Conservation (phyloP, 805 yeast species). For the Cyberlindnera misumaiensis region DNA sequence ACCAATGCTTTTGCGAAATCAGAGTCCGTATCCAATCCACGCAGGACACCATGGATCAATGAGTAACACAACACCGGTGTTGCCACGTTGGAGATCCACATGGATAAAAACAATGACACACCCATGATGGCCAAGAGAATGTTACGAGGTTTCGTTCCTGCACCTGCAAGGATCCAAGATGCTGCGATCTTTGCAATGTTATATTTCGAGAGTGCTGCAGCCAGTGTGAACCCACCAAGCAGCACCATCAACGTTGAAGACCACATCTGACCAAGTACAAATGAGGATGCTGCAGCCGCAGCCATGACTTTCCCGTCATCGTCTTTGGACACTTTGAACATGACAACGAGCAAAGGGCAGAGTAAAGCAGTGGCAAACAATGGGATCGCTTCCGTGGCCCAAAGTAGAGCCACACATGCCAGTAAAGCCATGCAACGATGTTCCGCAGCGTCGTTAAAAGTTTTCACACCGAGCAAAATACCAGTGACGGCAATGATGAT, state of each 20-base stretch:
- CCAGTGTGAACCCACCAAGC: constrained; percentile 87
- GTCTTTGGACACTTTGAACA: constrained; percentile 55
- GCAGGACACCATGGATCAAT: constrained; percentile 75
- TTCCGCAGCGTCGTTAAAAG: constrained; percentile 55
- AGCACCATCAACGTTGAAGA: constrained; percentile 84
- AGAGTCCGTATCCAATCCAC: constrained; percentile 71
- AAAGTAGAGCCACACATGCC: constrained; percentile 59
- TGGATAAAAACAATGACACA: constrained; percentile 77
- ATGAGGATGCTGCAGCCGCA: constrained; percentile 61
- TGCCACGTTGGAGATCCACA: constrained; percentile 97
- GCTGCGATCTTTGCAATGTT: constrained; percentile 85
- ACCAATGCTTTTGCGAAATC: constrained; percentile 79
- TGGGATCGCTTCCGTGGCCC: constrained; percentile 97
- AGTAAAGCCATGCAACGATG: constrained; percentile 61
- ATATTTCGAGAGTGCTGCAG: constrained; percentile 88
- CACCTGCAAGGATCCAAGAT: constrained; percentile 68
- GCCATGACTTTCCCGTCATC: constrained; percentile 46
- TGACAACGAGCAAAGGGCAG: constrained; percentile 74
- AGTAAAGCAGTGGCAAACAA: constrained; percentile 83
- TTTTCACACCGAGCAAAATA: constrained; percentile 48
- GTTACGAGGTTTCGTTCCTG: constrained; percentile 78
- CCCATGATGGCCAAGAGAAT: constrained; percentile 75
- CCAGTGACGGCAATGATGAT: constrained; percentile 47
- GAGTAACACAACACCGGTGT: constrained; percentile 91
- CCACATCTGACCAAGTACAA: constrained; percentile 84